phyloP scores from a whole-genome alignment of 1,284 basidiomycete genomes.

The Leccinum subrobustum region DNA sequence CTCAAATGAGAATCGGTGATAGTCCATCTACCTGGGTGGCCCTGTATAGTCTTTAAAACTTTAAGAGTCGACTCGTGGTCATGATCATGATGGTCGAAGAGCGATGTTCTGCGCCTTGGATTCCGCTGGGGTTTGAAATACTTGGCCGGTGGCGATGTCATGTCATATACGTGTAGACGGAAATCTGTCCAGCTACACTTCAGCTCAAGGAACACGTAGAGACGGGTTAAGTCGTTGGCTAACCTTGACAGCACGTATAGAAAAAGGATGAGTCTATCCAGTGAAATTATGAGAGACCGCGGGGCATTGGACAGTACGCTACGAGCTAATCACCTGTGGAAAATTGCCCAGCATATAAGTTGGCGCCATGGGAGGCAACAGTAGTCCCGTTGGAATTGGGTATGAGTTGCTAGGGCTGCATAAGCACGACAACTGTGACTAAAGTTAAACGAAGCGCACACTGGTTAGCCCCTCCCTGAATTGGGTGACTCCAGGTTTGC shows the following conservation, averaged over 20 bases:
- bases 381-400: slow-evolving; percentile 88
- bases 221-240: slow-evolving; percentile 5
- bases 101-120: slow-evolving; percentile 14
- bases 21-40: slow-evolving; percentile 80
- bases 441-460: slow-evolving; percentile 37
- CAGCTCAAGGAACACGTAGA: slow-evolving; percentile 10
- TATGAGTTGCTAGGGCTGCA: slow-evolving; percentile 57
- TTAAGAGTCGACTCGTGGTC: slow-evolving; percentile 69
- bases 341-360: slow-evolving; percentile 93
- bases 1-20: slow-evolving; percentile 94
- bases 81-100: slow-evolving; percentile 26
- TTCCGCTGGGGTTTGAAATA: slow-evolving; percentile 18
- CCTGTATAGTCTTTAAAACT: slow-evolving; percentile 77
- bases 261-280: slow-evolving; percentile 72
- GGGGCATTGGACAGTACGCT: slow-evolving; percentile 22
- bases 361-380: slow-evolving; percentile 78
- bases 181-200: slow-evolving; percentile 61
- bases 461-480: slow-evolving; percentile 53
- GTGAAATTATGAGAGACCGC: slow-evolving; percentile 1
- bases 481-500: slow-evolving; percentile 36
- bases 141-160: slow-evolving; percentile 49
- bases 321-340: slow-evolving; percentile 57
- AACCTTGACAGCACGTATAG: slow-evolving; percentile 81
- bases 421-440: slow-evolving; percentile 5
- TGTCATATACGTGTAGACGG: slow-evolving; percentile 85